These are phyloP conservation scores for Calonectria montana DNA, from an alignment of 2,329 filamentous ascomycete species.

Conservation along the genomic window DNA sequence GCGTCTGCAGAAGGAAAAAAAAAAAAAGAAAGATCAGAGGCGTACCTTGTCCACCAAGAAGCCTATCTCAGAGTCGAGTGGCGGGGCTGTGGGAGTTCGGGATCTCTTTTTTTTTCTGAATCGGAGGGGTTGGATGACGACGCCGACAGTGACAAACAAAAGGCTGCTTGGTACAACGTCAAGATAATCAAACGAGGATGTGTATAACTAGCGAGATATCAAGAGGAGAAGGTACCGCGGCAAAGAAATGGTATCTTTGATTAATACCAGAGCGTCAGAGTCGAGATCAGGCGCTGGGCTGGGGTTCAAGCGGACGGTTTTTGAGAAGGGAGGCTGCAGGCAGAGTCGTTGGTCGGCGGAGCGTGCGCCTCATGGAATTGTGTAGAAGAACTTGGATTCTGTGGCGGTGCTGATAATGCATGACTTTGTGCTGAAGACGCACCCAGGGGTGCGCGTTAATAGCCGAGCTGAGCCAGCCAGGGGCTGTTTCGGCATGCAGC, in stretches of 20 bases:
- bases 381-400: slow-evolving; percentile 55
- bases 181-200: background rate
- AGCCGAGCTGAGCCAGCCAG: background rate
- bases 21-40: slow-evolving; percentile 9
- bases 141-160: slow-evolving; percentile 16
- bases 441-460: background rate
- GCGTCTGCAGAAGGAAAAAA: background rate
- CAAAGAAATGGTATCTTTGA: slow-evolving; percentile 32
- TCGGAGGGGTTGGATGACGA: slow-evolving; percentile 39
- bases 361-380: slow-evolving; percentile 56
- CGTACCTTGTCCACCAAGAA: slow-evolving; percentile 43
- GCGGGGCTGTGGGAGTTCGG: slow-evolving; percentile 42
- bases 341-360: slow-evolving; percentile 41
- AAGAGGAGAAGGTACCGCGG: slow-evolving; percentile 24
- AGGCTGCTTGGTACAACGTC: background rate
- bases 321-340: slow-evolving; percentile 48
- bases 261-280: slow-evolving; percentile 29
- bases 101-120: slow-evolving; percentile 35
- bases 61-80: slow-evolving; percentile 39
- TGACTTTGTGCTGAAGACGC: slow-evolving; percentile 29
- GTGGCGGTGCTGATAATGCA: slow-evolving; percentile 53
- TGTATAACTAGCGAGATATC: slow-evolving; percentile 6
- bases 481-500: background rate
- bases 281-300: slow-evolving; percentile 36
- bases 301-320: slow-evolving; percentile 39